Evolutionary conservation across 148 eudicot species (phyloP).

Genomic region (Persicaria maculosa): DNA sequence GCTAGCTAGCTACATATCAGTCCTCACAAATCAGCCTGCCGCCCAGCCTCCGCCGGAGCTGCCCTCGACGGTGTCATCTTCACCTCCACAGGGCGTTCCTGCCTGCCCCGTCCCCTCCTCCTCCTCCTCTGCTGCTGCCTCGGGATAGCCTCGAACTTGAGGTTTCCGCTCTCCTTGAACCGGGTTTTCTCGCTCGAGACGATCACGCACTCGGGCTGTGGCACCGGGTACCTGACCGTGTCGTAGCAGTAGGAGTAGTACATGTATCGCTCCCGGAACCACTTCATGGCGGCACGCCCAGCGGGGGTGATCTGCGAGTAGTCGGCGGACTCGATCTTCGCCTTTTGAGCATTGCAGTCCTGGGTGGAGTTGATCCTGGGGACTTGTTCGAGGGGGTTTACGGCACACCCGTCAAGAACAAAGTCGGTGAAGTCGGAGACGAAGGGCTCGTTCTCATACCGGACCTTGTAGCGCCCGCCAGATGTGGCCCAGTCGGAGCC

Average conservation of each 20-base stretch:
- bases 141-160: conserved; percentile 47
- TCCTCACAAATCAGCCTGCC: not conserved
- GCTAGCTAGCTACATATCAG: not conserved
- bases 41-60: conserved; percentile 5
- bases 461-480: conserved; percentile 64
- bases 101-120: conserved; percentile 6
- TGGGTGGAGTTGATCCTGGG: conserved; percentile 28
- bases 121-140: conserved; percentile 23
- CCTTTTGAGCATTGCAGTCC: conserved; percentile 32
- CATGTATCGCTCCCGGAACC: conserved; percentile 68
- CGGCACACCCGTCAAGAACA: conserved; percentile 67
- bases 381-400: conserved; percentile 58
- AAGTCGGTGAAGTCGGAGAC: conserved; percentile 76
- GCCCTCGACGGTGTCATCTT: not conserved
- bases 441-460: conserved; percentile 74
- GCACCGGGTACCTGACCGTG: conserved; percentile 38
- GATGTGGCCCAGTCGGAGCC: conserved; percentile 89
- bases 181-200: conserved; percentile 43
- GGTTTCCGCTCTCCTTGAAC: conserved; percentile 62
- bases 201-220: conserved; percentile 71
- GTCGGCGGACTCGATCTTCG: conserved; percentile 28
- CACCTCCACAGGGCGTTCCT: not conserved
- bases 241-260: conserved; percentile 85
- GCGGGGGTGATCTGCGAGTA: conserved; percentile 43
- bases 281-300: conserved; percentile 49